phyloP scores from a whole-genome alignment of 306 rosid genomes.

The Gynostemma pentaphyllum region DNA sequence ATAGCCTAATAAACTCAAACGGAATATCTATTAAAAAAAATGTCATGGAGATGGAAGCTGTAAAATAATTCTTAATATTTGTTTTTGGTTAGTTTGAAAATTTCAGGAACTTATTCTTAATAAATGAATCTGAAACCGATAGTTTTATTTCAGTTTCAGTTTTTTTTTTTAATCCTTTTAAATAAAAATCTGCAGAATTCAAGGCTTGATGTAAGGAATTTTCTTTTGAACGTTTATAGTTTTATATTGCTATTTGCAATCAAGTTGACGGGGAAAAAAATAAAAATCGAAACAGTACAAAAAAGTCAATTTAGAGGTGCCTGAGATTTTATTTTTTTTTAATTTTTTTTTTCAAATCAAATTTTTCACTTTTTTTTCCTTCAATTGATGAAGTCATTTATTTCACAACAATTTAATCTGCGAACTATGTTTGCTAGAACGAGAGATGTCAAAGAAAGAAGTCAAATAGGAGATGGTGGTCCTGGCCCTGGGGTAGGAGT shows the following conservation, averaged over 20 bases:
- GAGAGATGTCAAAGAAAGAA: not conserved
- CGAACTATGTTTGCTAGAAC: too few species aligned
- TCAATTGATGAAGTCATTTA: too few species aligned
- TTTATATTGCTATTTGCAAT: not conserved
- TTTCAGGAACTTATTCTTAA: not conserved
- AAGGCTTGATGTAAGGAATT: not conserved
- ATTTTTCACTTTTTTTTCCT: too few species aligned
- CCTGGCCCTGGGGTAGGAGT: slow-evolving; percentile 3
- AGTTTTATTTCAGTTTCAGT: not conserved
- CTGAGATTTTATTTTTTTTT: not conserved
- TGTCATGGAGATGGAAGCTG: too few species aligned
- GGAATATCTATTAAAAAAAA: too few species aligned
- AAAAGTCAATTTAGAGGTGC: not conserved
- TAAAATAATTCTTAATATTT: too few species aligned
- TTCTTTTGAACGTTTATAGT: not conserved
- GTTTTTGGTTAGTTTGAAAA: not conserved
- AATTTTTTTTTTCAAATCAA: not conserved
- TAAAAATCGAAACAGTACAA: not conserved
- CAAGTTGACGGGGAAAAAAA: not conserved
- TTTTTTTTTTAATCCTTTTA: too few species aligned
- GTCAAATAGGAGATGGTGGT: not conserved
- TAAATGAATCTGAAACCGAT: not conserved
- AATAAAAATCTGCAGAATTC: not conserved
- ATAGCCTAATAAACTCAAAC: too few species aligned
- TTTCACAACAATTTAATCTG: too few species aligned